Evolutionary conservation across 2,329 filamentous ascomycete genomes (phyloP).

Genomic region (Verticillium longisporum): DNA sequence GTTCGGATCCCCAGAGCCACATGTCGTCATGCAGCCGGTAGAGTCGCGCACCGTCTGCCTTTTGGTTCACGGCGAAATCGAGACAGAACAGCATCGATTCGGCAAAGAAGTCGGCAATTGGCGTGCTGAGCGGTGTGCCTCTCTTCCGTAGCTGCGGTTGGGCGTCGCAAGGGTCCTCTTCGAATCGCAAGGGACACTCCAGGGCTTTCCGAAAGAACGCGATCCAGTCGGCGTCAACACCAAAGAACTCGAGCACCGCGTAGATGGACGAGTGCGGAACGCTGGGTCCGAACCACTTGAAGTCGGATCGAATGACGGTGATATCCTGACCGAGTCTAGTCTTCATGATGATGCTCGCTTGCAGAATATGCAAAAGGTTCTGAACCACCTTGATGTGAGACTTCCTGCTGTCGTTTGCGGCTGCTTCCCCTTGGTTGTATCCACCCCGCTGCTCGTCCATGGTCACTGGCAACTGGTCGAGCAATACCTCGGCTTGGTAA

Average conservation of each 20-base stretch:
- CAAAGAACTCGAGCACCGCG: slow-evolving; percentile 47
- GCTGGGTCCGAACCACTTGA: slow-evolving; percentile 50
- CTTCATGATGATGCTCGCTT: slow-evolving; percentile 47
- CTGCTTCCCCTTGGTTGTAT: slow-evolving; percentile 28
- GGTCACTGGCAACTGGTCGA: slow-evolving; percentile 44
- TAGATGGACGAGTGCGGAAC: slow-evolving; percentile 50
- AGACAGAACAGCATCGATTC: slow-evolving; percentile 55
- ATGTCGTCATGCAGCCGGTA: slow-evolving; percentile 59
- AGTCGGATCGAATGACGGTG: slow-evolving; percentile 50
- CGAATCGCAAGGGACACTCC: slow-evolving; percentile 44
- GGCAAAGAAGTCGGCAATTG: slow-evolving; percentile 47
- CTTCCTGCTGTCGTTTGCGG: slow-evolving; percentile 24
- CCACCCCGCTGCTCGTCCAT: slow-evolving; percentile 27
- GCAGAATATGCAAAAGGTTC: slow-evolving; percentile 47
- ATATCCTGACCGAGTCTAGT: slow-evolving; percentile 38
- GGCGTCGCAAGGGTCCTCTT: slow-evolving; percentile 37
- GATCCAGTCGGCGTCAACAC: slow-evolving; percentile 42
- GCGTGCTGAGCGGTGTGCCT: slow-evolving; percentile 50
- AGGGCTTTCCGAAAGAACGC: slow-evolving; percentile 49
- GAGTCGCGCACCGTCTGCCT: slow-evolving; percentile 41
- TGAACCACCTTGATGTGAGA: slow-evolving; percentile 44
- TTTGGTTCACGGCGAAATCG: slow-evolving; percentile 54
- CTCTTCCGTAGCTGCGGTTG: slow-evolving; percentile 35
- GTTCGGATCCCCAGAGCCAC: slow-evolving; percentile 53
- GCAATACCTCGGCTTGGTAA: slow-evolving; percentile 37